These are phyloP conservation scores for Diaporthe citri DNA, from an alignment of 2,329 filamentous ascomycete species.

Conservation along the genomic window DNA sequence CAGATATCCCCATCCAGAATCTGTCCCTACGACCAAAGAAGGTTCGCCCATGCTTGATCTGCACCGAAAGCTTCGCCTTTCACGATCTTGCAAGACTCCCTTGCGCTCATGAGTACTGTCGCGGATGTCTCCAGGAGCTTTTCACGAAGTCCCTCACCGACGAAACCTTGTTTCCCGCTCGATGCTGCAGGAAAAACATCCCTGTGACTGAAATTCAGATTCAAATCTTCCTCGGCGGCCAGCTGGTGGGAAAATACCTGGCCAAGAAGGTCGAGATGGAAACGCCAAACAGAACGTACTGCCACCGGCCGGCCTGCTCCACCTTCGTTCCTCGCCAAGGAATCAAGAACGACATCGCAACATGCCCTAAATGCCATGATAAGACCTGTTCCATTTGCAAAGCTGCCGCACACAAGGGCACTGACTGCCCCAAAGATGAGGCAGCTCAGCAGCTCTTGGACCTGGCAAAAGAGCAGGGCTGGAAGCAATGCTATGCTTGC, in stretches of 20 bases:
- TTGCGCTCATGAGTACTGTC: constrained; percentile 33
- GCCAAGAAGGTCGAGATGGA: constrained; percentile 62
- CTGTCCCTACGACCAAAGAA: too few relatives aligned
- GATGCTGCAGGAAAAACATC: constrained; percentile 16
- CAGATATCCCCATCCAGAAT: too few relatives aligned
- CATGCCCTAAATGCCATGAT: constrained; percentile 56
- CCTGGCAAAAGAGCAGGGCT: too few relatives aligned
- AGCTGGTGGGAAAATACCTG: constrained; percentile 53
- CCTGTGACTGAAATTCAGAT: neutral
- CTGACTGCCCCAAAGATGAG: constrained; percentile 62
- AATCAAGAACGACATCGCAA: constrained; percentile 52
- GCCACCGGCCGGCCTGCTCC: constrained; percentile 57
- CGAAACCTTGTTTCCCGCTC: neutral
- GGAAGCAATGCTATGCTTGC: constrained; percentile 65
- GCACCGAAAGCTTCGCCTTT: neutral
- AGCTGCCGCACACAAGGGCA: constrained; percentile 52
- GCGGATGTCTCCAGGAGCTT: neutral
- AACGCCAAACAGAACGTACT: constrained; percentile 64
- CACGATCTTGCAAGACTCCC: neutral
- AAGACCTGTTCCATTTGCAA: constrained; percentile 68
- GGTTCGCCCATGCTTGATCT: constrained; percentile 12
- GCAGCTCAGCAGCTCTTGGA: too few relatives aligned
- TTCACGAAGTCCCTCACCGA: constrained; percentile 13
- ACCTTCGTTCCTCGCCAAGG: constrained; percentile 56
- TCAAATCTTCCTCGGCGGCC: constrained; percentile 50